These are phyloP conservation scores for Daphne laureola DNA, from an alignment of 441 rosid genomes.

Conservation along the genomic window DNA sequence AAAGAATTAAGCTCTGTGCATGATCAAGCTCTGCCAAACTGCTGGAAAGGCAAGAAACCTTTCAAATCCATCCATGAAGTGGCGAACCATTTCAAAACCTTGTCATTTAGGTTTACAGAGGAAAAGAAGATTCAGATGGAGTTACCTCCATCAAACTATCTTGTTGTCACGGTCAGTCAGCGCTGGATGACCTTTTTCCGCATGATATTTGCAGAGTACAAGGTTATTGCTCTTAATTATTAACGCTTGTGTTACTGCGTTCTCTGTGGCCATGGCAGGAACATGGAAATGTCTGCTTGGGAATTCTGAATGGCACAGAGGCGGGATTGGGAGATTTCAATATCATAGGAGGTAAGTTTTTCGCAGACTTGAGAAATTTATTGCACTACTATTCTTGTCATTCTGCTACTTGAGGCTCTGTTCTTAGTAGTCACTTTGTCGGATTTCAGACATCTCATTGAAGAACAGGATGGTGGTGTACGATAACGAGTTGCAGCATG, in stretches of 20 bases:
- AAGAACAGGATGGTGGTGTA: slow-evolving; percentile 44
- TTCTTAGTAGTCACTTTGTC: background rate
- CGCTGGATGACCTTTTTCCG: background rate
- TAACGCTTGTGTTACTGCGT: no score
- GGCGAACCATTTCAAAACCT: slow-evolving; percentile 37
- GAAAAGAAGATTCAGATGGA: slow-evolving; percentile 32
- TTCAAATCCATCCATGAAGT: slow-evolving; percentile 33
- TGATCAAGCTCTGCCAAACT: slow-evolving; percentile 43
- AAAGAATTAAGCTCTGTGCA: slow-evolving; percentile 22
- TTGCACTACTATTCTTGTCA: no score
- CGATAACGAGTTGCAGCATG: slow-evolving; percentile 49
- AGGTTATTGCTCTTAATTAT: no score
- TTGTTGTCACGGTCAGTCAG: slow-evolving; percentile 52
- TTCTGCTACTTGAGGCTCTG: background rate
- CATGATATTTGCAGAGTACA: no score
- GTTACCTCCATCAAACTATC: slow-evolving; percentile 44
- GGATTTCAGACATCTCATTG: slow-evolving; percentile 41
- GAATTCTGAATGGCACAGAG: slow-evolving; percentile 46
- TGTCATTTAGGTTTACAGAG: slow-evolving; percentile 30
- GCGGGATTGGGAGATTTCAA: slow-evolving; percentile 23
- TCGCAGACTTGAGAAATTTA: slow-evolving; percentile 1
- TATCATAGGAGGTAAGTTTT: slow-evolving; percentile 31
- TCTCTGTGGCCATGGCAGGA: slow-evolving; percentile 21
- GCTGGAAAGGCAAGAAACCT: slow-evolving; percentile 56
- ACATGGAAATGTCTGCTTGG: slow-evolving; percentile 49